phyloP scores from a whole-genome alignment of 352 stramenopile genomes.

The Phytophthora uliginosa region DNA sequence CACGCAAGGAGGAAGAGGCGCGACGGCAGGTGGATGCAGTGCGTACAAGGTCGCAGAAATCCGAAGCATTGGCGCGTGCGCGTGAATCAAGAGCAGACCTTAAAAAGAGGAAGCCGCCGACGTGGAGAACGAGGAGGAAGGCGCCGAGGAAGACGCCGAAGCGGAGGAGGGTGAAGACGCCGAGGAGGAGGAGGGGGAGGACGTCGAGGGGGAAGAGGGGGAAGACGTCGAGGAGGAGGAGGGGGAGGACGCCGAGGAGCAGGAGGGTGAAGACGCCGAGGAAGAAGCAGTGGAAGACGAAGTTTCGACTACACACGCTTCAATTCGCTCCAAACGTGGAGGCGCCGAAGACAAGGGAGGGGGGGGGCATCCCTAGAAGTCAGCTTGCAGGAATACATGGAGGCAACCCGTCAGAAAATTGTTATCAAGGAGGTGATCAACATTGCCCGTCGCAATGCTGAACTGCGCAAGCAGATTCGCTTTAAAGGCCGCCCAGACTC shows the following conservation, averaged over 20 bases:
- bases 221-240: neutral
- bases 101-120: neutral
- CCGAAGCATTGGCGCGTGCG: neutral
- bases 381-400: neutral
- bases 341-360: neutral
- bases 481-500: neutral
- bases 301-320: too few relatives aligned
- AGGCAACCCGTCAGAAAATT: neutral
- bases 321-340: too few relatives aligned
- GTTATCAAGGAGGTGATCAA: slow-evolving; percentile 9
- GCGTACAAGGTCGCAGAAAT: neutral
- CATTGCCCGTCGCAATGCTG: neutral
- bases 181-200: neutral
- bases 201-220: neutral
- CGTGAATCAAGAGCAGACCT: neutral
- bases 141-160: too few relatives aligned
- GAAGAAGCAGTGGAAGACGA: neutral
- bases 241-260: neutral
- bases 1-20: neutral
- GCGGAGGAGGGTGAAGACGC: too few relatives aligned
- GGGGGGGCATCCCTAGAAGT: neutral
- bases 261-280: neutral
- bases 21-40: neutral
- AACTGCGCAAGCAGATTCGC: neutral
- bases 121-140: neutral